phyloP scores from a whole-genome alignment of 441 rosid species.

The Jatropha podagrica region DNA sequence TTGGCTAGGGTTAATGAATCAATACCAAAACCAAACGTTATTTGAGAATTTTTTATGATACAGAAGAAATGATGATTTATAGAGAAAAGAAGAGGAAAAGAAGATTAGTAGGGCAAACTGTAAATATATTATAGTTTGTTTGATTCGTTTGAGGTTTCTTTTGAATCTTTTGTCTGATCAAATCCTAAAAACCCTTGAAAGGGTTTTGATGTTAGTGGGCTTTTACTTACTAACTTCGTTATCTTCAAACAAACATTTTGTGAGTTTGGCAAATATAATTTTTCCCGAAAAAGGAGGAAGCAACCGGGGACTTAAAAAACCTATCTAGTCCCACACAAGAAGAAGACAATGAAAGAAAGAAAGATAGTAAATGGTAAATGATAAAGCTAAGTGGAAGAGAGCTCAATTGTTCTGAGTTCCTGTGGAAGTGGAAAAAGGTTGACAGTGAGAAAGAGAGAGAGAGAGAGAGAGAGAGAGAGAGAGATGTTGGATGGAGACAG shows the following conservation, averaged over 20 bases:
- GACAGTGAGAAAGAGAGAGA: not conserved
- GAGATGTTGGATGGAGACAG: slow-evolving; percentile 34
- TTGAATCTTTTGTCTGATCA: slow-evolving; percentile 28
- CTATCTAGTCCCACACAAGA: slow-evolving; percentile 12
- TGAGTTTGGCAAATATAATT: slow-evolving; percentile 17
- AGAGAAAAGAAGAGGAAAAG: slow-evolving; percentile 15
- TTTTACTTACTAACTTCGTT: slow-evolving; percentile 17
- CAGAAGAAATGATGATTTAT: slow-evolving; percentile 5
- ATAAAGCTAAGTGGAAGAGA: not conserved
- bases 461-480: not conserved
- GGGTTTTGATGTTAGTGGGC: slow-evolving; percentile 28
- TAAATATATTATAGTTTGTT: slow-evolving; percentile 16
- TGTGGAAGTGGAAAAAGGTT: slow-evolving; percentile 21
- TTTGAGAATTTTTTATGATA: too few relatives aligned
- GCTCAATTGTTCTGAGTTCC: slow-evolving; percentile 24
- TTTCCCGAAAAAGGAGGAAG: slow-evolving; percentile 28
- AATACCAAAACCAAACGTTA: too few relatives aligned
- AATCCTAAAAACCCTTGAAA: slow-evolving; percentile 33
- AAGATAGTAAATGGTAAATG: not conserved
- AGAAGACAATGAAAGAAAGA: not conserved
- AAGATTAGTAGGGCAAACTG: slow-evolving; percentile 13
- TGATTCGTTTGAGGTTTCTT: slow-evolving; percentile 29
- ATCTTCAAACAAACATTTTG: not conserved
- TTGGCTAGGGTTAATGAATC: not conserved
- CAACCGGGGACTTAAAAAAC: slow-evolving; percentile 22